Percentiles rank a stretch among this genome's conserved stretches.
These are phyloP conservation scores for Boletus tylopilopsis DNA, from an alignment of 768 basidiomycete species.

Conservation along the genomic window DNA sequence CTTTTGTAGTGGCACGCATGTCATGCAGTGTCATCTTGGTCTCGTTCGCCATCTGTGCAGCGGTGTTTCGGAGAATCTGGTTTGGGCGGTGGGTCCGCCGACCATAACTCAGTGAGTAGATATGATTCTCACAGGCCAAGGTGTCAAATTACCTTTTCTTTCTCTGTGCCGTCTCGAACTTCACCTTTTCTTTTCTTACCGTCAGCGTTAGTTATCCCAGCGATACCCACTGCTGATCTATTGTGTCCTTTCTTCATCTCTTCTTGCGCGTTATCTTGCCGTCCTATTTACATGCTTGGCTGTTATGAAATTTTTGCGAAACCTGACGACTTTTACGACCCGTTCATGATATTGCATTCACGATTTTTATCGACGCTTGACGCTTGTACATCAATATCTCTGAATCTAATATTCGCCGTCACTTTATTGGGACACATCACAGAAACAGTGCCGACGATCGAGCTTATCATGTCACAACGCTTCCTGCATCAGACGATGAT, in stretches of 20 bases:
- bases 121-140: not conserved
- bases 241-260: not conserved
- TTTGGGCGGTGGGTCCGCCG: constrained; percentile 23
- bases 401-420: not conserved
- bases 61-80: constrained; percentile 23
- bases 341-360: not conserved
- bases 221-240: not conserved
- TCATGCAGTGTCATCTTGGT: constrained; percentile 24
- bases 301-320: not conserved
- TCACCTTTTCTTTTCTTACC: not conserved
- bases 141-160: not conserved
- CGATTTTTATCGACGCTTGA: too few species aligned
- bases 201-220: not conserved
- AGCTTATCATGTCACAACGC: too few species aligned
- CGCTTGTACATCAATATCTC: too few species aligned
- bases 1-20: constrained; percentile 8
- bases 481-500: too few species aligned
- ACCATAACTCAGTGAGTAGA: constrained; percentile 17
- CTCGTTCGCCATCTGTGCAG: constrained; percentile 27
- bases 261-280: not conserved
- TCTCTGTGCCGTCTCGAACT: not conserved
- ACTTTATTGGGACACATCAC: too few species aligned
- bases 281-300: not conserved
- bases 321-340: constrained; percentile 3
- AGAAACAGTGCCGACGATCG: too few species aligned